Evolutionary conservation across 371 early-diverging fungal genomes (phyloP).

Genomic region (Rhizomucor pusillus): DNA sequence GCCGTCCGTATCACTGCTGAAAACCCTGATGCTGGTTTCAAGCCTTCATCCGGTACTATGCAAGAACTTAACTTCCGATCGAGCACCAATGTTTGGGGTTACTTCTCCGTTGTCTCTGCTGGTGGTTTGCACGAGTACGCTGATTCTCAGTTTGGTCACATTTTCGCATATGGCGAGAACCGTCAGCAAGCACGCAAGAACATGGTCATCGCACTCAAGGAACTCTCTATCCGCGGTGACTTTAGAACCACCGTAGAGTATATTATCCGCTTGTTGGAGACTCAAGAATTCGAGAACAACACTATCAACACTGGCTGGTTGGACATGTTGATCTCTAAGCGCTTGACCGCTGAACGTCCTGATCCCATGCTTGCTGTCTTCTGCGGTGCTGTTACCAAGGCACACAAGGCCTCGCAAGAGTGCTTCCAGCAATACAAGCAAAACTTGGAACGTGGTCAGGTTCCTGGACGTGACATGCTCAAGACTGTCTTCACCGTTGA

Average conservation of each 20-base stretch:
- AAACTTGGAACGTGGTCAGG: conserved; percentile 89
- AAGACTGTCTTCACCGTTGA: conserved; percentile 77
- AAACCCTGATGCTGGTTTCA: conserved; percentile 98
- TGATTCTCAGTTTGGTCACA: conserved; percentile 99
- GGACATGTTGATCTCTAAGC: conserved; percentile 88
- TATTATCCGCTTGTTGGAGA: conserved; percentile 91
- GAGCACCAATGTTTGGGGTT: conserved; percentile 96
- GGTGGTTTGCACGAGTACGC: conserved; percentile 98
- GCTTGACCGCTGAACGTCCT: conserved; percentile 89
- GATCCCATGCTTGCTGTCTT: conserved; percentile 87
- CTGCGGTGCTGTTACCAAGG: conserved; percentile 91
- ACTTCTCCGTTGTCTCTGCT: conserved; percentile 93
- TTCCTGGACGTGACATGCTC: conserved; percentile 76
- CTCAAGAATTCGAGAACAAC: conserved; percentile 86
- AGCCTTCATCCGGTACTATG: conserved; percentile 95
- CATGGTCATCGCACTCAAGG: conserved; percentile 96
- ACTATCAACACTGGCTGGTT: conserved; percentile 95
- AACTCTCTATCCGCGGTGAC: conserved; percentile 97
- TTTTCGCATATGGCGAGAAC: conserved; percentile 96
- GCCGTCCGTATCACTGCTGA: conserved; percentile 99
- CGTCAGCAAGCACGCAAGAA: conserved; percentile 93
- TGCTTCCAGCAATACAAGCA: conserved; percentile 73
- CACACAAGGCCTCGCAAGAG: conserved; percentile 63
- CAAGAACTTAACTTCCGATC: conserved; percentile 94
- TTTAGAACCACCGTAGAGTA: conserved; percentile 98